phyloP scores from a whole-genome alignment of 2,329 filamentous ascomycete species.

The Amylocarpus encephaloides region DNA sequence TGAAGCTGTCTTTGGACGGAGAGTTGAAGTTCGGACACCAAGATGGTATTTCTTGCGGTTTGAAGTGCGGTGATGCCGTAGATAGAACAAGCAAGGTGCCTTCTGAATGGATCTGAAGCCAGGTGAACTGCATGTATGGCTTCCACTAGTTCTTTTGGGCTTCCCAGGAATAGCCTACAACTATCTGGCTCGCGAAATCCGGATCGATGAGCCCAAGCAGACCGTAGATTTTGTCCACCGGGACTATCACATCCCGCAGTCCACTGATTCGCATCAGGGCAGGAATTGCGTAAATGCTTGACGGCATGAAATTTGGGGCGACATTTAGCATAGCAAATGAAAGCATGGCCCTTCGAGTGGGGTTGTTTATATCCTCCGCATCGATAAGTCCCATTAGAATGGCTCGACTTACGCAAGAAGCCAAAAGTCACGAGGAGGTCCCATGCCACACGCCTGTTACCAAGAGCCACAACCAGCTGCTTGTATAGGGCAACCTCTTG shows the following conservation, averaged over 20 bases:
- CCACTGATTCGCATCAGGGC: neutral
- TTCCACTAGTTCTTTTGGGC: neutral
- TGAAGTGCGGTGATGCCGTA: neutral
- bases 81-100: neutral
- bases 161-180: neutral
- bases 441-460: neutral
- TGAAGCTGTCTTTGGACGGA: neutral
- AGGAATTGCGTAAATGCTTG: neutral
- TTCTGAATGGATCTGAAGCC: neutral
- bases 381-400: no score
- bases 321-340: no score
- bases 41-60: neutral
- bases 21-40: conserved; percentile 7
- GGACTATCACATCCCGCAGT: neutral
- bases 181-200: neutral
- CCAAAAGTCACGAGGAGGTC: neutral
- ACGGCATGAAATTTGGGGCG: neutral
- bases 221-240: conserved; percentile 4
- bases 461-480: neutral
- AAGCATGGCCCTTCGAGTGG: no score
- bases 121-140: conserved; percentile 1
- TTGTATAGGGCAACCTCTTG: conserved; percentile 5
- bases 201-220: neutral
- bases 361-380: no score
- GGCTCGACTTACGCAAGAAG: neutral